phyloP scores from a whole-genome alignment of 176 grass and related monocot genomes.

The Alopecurus myosuroides region DNA sequence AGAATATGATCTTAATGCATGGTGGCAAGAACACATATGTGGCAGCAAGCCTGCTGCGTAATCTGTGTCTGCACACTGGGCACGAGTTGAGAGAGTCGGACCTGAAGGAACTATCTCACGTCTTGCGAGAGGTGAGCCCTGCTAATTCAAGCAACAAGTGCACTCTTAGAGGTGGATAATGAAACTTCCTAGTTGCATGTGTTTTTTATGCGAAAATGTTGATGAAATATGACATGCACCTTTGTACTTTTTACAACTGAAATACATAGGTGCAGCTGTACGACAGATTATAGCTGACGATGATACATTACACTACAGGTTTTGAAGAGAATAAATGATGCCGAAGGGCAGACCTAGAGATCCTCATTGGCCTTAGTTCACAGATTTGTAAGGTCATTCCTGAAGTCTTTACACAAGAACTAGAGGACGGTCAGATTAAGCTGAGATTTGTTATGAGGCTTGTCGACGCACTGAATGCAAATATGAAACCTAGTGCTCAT shows the following conservation, averaged over 20 bases:
- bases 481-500: background rate
- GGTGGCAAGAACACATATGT: background rate
- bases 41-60: background rate
- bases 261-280: background rate
- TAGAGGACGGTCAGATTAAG: background rate
- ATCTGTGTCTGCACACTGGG: background rate
- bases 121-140: background rate
- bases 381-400: background rate
- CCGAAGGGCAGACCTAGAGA: background rate
- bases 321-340: background rate
- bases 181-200: too few relatives aligned
- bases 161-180: background rate
- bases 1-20: background rate
- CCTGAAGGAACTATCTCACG: background rate
- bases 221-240: background rate
- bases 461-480: background rate
- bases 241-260: background rate
- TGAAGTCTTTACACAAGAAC: background rate
- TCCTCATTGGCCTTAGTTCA: conserved; percentile 4
- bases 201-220: background rate
- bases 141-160: background rate
- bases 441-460: background rate
- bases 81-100: background rate
- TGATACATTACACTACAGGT: background rate
- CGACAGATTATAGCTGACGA: background rate